phyloP scores from a whole-genome alignment of 2,329 filamentous ascomycete genomes.

The Pseudogymnoascus sp. region DNA sequence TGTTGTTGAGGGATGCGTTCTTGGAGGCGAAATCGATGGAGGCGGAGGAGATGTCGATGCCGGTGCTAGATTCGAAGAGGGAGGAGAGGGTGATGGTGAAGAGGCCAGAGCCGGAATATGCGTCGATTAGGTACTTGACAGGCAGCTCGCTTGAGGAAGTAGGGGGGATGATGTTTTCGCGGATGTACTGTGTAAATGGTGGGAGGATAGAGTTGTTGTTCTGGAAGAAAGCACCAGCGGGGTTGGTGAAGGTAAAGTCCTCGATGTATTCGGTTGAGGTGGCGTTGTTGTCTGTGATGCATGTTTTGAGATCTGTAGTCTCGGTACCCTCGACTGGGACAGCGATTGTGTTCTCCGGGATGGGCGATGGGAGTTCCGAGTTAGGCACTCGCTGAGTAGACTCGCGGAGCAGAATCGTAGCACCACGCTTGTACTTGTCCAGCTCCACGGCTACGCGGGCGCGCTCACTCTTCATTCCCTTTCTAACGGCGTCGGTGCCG shows the following conservation, averaged over 20 bases:
- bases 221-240: slow-evolving; percentile 93
- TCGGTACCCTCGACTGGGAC: slow-evolving; percentile 19
- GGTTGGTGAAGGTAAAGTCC: slow-evolving; percentile 77
- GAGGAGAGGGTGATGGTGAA: slow-evolving; percentile 91
- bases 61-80: slow-evolving; percentile 74
- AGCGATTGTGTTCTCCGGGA: slow-evolving; percentile 14
- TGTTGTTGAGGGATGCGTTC: slow-evolving; percentile 71
- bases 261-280: slow-evolving; percentile 83
- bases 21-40: slow-evolving; percentile 70
- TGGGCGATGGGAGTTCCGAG: slow-evolving; percentile 17
- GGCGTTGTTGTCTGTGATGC: slow-evolving; percentile 77
- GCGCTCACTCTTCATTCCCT: slow-evolving; percentile 73
- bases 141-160: slow-evolving; percentile 25
- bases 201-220: slow-evolving; percentile 98
- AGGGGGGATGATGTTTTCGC: slow-evolving; percentile 62
- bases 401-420: slow-evolving; percentile 83
- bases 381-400: slow-evolving; percentile 62
- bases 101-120: slow-evolving; percentile 93
- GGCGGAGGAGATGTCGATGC: slow-evolving; percentile 78
- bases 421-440: slow-evolving; percentile 65
- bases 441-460: slow-evolving; percentile 64
- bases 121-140: slow-evolving; percentile 87
- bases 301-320: slow-evolving; percentile 71
- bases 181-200: slow-evolving; percentile 78
- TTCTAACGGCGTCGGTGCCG: slow-evolving; percentile 74